Percentiles rank a stretch among this genome's conserved stretches.
These are phyloP conservation scores for Phytopythium montanum DNA, from an alignment of 352 stramenopile species.

Conservation along the genomic window DNA sequence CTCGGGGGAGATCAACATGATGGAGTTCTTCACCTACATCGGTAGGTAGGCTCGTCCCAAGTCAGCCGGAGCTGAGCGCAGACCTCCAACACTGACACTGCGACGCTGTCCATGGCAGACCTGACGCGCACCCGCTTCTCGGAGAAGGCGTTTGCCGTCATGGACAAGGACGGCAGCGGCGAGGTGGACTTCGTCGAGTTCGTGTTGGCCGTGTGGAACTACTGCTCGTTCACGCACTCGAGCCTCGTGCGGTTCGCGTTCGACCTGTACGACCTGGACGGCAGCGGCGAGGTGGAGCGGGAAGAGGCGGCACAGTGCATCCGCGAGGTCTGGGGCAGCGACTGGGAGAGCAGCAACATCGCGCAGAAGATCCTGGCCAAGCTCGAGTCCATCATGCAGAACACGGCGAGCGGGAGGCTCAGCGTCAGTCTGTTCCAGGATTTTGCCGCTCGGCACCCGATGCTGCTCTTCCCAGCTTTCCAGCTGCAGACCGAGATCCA, in stretches of 20 bases:
- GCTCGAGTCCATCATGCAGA: conserved; percentile 42
- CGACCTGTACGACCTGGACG: conserved; percentile 69
- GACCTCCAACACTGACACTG: background rate
- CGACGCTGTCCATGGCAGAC: conserved; percentile 22
- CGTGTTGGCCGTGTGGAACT: conserved; percentile 74
- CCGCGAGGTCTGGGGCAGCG: conserved; percentile 52
- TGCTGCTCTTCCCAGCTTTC: conserved; percentile 69
- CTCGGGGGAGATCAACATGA: conserved; percentile 60
- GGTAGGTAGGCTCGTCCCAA: conserved; percentile 28
- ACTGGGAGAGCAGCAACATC: conserved; percentile 45
- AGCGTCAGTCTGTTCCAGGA: conserved; percentile 45
- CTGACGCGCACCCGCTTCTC: conserved; percentile 55
- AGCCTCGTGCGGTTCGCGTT: conserved; percentile 70
- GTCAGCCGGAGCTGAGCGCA: background rate
- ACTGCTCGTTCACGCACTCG: conserved; percentile 63
- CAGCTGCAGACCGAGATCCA: conserved; percentile 65
- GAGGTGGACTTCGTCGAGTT: conserved; percentile 77
- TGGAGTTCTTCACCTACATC: conserved; percentile 71
- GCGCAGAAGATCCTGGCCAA: conserved; percentile 60
- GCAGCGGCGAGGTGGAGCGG: conserved; percentile 64
- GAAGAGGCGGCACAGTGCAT: conserved; percentile 44
- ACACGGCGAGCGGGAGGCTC: conserved; percentile 28
- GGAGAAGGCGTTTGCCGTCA: conserved; percentile 69
- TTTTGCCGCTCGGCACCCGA: conserved; percentile 50
- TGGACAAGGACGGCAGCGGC: conserved; percentile 62